Evolutionary conservation across 2,329 filamentous ascomycete genomes (phyloP).

Genomic region (Botryosphaeria dothidea): DNA sequence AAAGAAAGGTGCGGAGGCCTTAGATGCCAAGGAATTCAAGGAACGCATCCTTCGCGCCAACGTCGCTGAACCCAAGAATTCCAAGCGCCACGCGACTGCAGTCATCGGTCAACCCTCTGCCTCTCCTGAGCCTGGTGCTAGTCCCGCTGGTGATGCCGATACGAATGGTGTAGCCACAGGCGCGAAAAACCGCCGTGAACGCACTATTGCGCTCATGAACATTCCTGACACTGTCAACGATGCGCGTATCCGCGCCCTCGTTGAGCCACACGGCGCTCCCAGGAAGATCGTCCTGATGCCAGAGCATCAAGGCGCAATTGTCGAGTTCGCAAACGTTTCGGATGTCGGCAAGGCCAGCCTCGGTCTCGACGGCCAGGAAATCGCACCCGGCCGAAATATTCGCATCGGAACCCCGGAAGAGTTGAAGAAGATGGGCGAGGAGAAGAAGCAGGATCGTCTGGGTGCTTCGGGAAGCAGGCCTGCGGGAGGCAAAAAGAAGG

Average conservation of each 20-base stretch:
- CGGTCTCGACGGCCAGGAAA: slow-evolving; percentile 42
- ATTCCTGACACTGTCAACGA: slow-evolving; percentile 93
- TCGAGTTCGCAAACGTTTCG: slow-evolving; percentile 74
- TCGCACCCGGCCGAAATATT: slow-evolving; percentile 40
- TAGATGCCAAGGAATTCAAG: slow-evolving; percentile 35
- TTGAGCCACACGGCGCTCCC: slow-evolving; percentile 69
- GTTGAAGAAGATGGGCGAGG: slow-evolving; percentile 36
- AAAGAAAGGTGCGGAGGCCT: slow-evolving; percentile 33
- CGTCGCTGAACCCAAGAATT: slow-evolving; percentile 63
- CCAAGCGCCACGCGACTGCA: slow-evolving; percentile 65
- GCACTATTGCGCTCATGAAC: slow-evolving; percentile 80
- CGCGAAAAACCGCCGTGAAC: slow-evolving; percentile 44
- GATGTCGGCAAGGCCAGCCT: slow-evolving; percentile 71
- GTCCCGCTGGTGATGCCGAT: slow-evolving; percentile 11
- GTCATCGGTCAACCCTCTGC: slow-evolving; percentile 55
- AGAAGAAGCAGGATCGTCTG: slow-evolving; percentile 1
- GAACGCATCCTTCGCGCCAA: slow-evolving; percentile 36
- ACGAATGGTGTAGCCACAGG: slow-evolving; percentile 32
- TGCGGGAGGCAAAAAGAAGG: slow-evolving; percentile 25
- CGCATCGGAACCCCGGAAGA: slow-evolving; percentile 54
- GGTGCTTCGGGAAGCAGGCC: neutral
- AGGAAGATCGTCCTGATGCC: slow-evolving; percentile 78
- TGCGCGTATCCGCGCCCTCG: slow-evolving; percentile 72
- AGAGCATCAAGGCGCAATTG: slow-evolving; percentile 78
- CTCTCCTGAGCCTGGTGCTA: slow-evolving; percentile 26